Evolutionary conservation across 305 asterid genomes (phyloP).

Genomic region (Salvia sclarea): DNA sequence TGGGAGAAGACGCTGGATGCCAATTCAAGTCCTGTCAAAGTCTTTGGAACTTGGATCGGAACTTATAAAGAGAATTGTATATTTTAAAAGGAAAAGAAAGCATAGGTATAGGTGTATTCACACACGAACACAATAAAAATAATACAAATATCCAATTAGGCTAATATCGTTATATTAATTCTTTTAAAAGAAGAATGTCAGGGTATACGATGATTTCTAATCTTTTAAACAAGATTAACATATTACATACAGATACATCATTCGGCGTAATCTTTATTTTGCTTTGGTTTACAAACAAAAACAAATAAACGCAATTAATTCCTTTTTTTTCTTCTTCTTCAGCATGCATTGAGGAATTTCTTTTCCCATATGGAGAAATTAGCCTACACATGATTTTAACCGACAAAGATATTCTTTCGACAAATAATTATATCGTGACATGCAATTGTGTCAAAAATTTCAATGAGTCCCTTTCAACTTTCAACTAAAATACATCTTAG

Average conservation of each 20-base stretch:
- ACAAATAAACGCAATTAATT: background rate
- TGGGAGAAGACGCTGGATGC: background rate
- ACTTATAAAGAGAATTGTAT: background rate
- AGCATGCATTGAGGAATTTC: background rate
- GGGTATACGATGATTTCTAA: background rate
- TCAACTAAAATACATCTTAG: constrained; percentile 12
- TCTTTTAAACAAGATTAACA: background rate
- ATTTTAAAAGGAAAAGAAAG: background rate
- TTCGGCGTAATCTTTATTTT: too few species aligned
- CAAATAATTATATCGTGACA: constrained; percentile 16
- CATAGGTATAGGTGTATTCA: constrained; percentile 11
- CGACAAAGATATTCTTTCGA: constrained; percentile 34
- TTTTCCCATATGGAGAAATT: background rate
- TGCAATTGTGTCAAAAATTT: constrained; percentile 20
- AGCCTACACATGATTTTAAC: constrained; percentile 25
- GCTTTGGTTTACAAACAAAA: too few species aligned
- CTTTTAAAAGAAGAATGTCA: too few species aligned
- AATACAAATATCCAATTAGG: background rate
- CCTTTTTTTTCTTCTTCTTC: background rate
- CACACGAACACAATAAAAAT: background rate
- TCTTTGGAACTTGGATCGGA: constrained; percentile 27
- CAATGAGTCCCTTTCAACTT: constrained; percentile 24
- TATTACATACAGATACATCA: background rate
- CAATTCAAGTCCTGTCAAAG: constrained; percentile 24
- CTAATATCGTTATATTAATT: background rate